Evolutionary conservation across 306 rosid genomes (phyloP), one percentile per base, ranked within the genome.

Genomic region (Spatholobus suberectus): DNA sequence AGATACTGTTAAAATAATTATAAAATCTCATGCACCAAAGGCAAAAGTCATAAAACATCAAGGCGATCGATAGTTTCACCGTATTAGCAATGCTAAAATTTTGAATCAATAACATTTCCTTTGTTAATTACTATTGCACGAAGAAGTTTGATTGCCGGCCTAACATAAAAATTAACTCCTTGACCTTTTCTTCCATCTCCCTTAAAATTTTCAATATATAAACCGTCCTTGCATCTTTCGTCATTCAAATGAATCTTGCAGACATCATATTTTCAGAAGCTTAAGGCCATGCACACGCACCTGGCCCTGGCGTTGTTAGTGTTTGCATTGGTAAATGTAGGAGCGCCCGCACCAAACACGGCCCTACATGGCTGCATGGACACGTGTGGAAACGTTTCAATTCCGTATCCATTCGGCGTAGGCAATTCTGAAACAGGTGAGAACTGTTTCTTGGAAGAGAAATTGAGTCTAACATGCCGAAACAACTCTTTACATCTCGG

Each of bases 381-480:
- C 43, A 49, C 12, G 1, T 81, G 80, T 15, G 75, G 85, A 37
- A 18, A 51, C 17, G 69, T 65, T 20, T 13, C 61, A n/a, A 49
- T 81, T 26, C 85, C 75, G 12, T 74, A 63, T 26, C 80, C 80
- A 65, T 81, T 81, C 14, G 80, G 80, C 0, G 27, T 74, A 5
- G 84, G 84, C 2, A 67, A 4, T 41, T 54, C 84, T 7, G 1
- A 11, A 40, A 40, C 55, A 13, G 18, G 51, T 6, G 5, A 69
- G 35, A 58, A 21, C 27, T 81, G 74, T 49, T 81, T 61, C 62
- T 34, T 81, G n/a, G 67, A 73, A 6, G 12, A 73, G 1, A 3
- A 27, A 0, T 49, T 81, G 43, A 13, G 15, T 0, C 57, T 81
- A 15, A 61, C 67, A 3, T 81, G 84, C 15, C 0, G 47, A 1